Evolutionary conservation across 352 stramenopile species (phyloP), one percentile per base, ranked within the genome.

Genomic region (Pythium sp.): DNA sequence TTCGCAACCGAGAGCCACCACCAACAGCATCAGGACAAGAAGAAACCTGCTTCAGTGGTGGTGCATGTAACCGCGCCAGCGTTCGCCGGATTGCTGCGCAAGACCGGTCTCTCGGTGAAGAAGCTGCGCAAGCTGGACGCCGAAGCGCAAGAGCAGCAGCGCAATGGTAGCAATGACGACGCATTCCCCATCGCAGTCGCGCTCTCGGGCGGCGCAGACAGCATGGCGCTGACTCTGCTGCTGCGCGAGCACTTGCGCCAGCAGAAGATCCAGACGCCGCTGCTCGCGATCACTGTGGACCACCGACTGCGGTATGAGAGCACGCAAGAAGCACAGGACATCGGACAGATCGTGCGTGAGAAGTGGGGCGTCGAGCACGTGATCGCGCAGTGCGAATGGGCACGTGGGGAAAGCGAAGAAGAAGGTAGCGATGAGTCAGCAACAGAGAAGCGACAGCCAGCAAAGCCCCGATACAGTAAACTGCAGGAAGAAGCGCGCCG

Each of bases 241-340:
- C 74, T 96, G 15, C 79, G 72, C 11, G 84, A 94, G 62, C 86
- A 87, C 60, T 46, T 95, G 15, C 67, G 75, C 12, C n/a, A 67
- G 7, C 75, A 81, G 12, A 28, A 66, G 38, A 81, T 93, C 43
- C 64, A 75, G 34, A 91, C 82, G 11, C 81, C 83, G 47, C 78
- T 96, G 11, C 68, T 96, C 22, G 88, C 85, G 7, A 84, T 96
- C 67, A 94, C 84, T 15, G 81, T 96, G 55, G 85, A 96, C 63
- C 88, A 96, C 65, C 72, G 71, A 32, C 72, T 96, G 26, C 86
- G 88, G 8, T 12, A 28, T 1, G 87, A 93, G 66, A 96, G 88
- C 57, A 67, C 72, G 5, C 71, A 77, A 0, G 88, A 96, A 74
- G 88, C 87, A 5, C 59, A 66, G 3, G 68, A 81, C 51, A 80